Conservation (phyloP, 257 asterid genomes). For the Euphrasia confusa region DNA sequence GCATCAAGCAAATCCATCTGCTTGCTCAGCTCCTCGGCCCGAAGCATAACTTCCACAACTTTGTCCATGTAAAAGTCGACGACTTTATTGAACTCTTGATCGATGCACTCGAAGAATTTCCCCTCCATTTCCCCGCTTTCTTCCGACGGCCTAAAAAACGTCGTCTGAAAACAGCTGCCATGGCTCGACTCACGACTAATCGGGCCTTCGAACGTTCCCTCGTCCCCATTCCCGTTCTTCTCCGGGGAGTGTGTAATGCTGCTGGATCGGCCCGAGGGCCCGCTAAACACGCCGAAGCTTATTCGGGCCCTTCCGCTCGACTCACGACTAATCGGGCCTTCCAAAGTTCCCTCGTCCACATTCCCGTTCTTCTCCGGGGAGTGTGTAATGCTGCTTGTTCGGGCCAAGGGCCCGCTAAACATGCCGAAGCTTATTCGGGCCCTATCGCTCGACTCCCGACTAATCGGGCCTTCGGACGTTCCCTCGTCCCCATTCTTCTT, state of each 20-base stretch:
- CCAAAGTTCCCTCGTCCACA: slow-evolving; percentile 49
- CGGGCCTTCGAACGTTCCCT: slow-evolving; percentile 35
- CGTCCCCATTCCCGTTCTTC: slow-evolving; percentile 34
- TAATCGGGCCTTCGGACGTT: slow-evolving; percentile 29
- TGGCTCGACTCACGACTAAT: slow-evolving; percentile 22
- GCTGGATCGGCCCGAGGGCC: slow-evolving; percentile 31
- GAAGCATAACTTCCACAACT: slow-evolving; percentile 34
- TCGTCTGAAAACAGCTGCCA: slow-evolving; percentile 30
- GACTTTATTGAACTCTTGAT: slow-evolving; percentile 63
- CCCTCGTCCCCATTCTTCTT: slow-evolving; percentile 42
- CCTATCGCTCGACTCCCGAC: slow-evolving; percentile 15
- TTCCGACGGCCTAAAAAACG: slow-evolving; percentile 40
- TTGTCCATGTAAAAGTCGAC: slow-evolving; percentile 40
- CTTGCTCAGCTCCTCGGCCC: slow-evolving; percentile 48
- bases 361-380: slow-evolving; percentile 19
- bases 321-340: slow-evolving; percentile 23
- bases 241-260: slow-evolving; percentile 17
- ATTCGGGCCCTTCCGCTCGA: slow-evolving; percentile 7
- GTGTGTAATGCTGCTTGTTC: background rate
- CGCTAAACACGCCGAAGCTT: slow-evolving; percentile 41
- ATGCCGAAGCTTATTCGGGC: slow-evolving; percentile 22
- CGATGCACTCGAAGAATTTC: slow-evolving; percentile 39
- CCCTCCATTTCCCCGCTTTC: slow-evolving; percentile 49
- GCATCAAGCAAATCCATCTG: slow-evolving; percentile 83
- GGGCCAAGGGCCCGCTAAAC: slow-evolving; percentile 50